Evolutionary conservation across 208 protist species (phyloP), one percentile per base, ranked within the genome.

Genomic region (Acanthamoeba lenticulata): DNA sequence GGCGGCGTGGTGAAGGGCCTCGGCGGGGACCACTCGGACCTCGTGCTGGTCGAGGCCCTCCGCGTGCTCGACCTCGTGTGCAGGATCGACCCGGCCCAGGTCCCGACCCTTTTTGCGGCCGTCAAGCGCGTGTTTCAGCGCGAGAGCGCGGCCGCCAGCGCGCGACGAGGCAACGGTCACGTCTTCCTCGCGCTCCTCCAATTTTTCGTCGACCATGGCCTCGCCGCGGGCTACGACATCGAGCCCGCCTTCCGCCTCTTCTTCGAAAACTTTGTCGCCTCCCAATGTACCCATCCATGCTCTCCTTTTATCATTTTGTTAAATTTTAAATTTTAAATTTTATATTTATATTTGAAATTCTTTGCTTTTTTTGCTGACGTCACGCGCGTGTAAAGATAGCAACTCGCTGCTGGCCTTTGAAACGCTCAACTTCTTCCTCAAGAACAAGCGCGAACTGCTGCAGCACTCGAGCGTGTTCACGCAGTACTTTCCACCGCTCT

Each of bases 171-270:
- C n/a, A 94, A 89, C 72, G 90, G 94, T 24, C 79, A 94, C 36
- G 49, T 95, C 15, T 62, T 95, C 38, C 65, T 95, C 21, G 90
- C 90, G 29, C 65, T 95, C 2, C n/a, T 95, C 17, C 94, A 95
- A 83, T 95, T 95, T 55, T 95, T 95, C 86, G 47, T 94, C 9
- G 94, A 95, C 57, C 94, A 95, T 69, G 83, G 90, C 85, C 49
- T 94, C n/a, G 85, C 90, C 11, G 74, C 88, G 15, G 91, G 90
- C 9, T 95, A 94, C 74, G 94, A 95, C 52, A 52, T 90, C 36
- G 94, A 95, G 45, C 94, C 94, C 42, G 45, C 88, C 67, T 95
- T 95, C 65, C 72, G 81, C 72, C 67, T 65, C 24, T 95, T 94
- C n/a, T 94, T 95, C 67, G 92, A 95, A 92, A 90, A 72, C 21